A percentile compares a stretch with the other conserved stretches of the same genome.
These are phyloP conservation scores for Fusarium drepaniforme DNA, from an alignment of 2,329 filamentous ascomycete genomes.

Conservation along the genomic window DNA sequence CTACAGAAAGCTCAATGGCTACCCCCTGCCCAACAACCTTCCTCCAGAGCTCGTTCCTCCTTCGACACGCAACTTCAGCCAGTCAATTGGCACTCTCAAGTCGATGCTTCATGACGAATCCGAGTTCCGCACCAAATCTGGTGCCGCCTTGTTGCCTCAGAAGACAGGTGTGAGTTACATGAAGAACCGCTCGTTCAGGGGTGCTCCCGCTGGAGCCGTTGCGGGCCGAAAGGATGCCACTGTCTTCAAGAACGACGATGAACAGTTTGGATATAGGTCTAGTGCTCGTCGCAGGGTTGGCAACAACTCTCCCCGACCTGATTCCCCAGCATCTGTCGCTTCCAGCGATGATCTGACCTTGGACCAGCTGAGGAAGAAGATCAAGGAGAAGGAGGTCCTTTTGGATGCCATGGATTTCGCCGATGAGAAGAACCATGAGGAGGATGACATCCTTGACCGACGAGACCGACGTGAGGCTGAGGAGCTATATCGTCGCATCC, in stretches of 20 bases:
- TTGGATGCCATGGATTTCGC: slow-evolving; percentile 97
- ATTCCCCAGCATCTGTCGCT: slow-evolving; percentile 75
- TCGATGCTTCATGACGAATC: slow-evolving; percentile 90
- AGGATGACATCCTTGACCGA: slow-evolving; percentile 92
- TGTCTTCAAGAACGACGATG: slow-evolving; percentile 96
- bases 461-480: slow-evolving; percentile 93
- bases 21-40: slow-evolving; percentile 87
- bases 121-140: slow-evolving; percentile 87
- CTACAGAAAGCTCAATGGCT: slow-evolving; percentile 96
- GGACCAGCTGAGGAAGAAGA: slow-evolving; percentile 92
- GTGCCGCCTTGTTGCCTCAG: slow-evolving; percentile 91
- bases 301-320: slow-evolving; percentile 84
- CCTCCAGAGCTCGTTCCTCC: slow-evolving; percentile 94
- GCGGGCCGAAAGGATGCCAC: slow-evolving; percentile 90
- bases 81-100: slow-evolving; percentile 94
- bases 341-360: slow-evolving; percentile 86
- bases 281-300: slow-evolving; percentile 90
- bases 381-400: slow-evolving; percentile 93
- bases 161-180: slow-evolving; percentile 98
- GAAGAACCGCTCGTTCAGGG: slow-evolving; percentile 93
- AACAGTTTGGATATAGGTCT: slow-evolving; percentile 91
- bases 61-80: slow-evolving; percentile 91
- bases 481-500: slow-evolving; percentile 91
- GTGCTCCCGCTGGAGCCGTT: slow-evolving; percentile 67
- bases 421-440: slow-evolving; percentile 89